Conservation (phyloP, 2,329 filamentous ascomycete species). For the Macrophomina tecta region DNA sequence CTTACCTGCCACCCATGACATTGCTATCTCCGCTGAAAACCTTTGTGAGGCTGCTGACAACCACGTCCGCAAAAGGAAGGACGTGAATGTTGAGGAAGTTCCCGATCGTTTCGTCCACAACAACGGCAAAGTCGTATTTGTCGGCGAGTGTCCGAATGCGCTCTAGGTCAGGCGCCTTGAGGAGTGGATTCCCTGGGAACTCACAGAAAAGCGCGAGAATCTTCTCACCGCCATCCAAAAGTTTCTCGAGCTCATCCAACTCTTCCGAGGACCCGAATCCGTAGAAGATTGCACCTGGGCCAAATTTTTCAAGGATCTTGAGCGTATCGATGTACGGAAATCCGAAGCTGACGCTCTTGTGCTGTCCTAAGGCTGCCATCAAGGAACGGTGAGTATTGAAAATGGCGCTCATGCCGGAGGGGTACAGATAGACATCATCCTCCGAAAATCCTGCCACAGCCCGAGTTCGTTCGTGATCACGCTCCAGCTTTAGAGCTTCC, state of each 20-base stretch:
- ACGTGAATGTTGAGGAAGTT: constrained; percentile 97
- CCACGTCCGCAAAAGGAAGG: constrained; percentile 84
- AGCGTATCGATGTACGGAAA: constrained; percentile 97
- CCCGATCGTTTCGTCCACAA: constrained; percentile 95
- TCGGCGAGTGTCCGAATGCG: constrained; percentile 83
- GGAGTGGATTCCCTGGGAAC: constrained; percentile 89
- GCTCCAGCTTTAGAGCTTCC: constrained; percentile 62
- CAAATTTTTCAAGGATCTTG: constrained; percentile 94
- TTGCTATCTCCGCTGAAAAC: constrained; percentile 98
- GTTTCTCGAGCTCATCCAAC: constrained; percentile 79
- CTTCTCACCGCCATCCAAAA: constrained; percentile 73
- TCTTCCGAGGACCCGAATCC: constrained; percentile 79
- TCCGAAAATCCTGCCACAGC: constrained; percentile 72
- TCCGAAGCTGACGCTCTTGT: constrained; percentile 85
- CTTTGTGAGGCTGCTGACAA: constrained; percentile 95
- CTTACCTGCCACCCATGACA: constrained; percentile 86
- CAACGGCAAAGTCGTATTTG: constrained; percentile 83
- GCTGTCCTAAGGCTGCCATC: constrained; percentile 65
- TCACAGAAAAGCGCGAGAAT: constrained; percentile 90
- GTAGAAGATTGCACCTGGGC: constrained; percentile 86
- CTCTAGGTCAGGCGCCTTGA: constrained; percentile 81
- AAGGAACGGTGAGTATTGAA: constrained; percentile 84
- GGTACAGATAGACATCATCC: constrained; percentile 87
- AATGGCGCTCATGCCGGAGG: constrained; percentile 93
- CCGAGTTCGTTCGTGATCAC: constrained; percentile 45